Percentiles rank a stretch among this genome's conserved stretches.
Conservation (phyloP, 108 stramenopile species). For the Cyclotella cryptica region DNA sequence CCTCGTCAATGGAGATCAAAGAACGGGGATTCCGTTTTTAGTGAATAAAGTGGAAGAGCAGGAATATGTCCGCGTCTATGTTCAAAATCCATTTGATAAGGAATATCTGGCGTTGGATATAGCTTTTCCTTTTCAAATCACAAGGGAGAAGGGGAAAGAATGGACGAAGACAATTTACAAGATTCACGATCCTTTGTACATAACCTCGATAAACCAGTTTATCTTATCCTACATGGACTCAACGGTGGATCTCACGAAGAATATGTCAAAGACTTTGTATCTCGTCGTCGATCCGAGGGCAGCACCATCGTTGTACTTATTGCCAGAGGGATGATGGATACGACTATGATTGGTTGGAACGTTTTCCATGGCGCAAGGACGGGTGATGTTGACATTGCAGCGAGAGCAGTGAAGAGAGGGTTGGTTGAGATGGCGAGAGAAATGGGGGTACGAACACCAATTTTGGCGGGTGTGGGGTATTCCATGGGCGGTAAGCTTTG, state of each 20-base stretch:
- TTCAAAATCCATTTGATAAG: slow-evolving; percentile 51
- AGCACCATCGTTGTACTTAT: slow-evolving; percentile 81
- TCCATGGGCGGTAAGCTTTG: slow-evolving; percentile 65
- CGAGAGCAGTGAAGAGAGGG: slow-evolving; percentile 59
- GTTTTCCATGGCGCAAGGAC: slow-evolving; percentile 91
- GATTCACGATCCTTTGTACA: slow-evolving; percentile 43
- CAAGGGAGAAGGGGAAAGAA: neutral
- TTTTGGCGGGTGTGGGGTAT: slow-evolving; percentile 82
- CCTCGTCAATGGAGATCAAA: slow-evolving; percentile 83
- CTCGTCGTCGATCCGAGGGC: slow-evolving; percentile 63
- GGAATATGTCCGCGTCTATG: slow-evolving; percentile 66
- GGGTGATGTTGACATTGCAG: slow-evolving; percentile 80
- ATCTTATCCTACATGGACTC: slow-evolving; percentile 91
- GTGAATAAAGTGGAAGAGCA: slow-evolving; percentile 55
- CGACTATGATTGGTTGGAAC: slow-evolving; percentile 75
- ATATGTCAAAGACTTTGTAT: slow-evolving; percentile 84
- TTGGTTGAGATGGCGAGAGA: slow-evolving; percentile 33
- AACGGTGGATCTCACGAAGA: slow-evolving; percentile 88
- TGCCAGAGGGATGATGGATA: slow-evolving; percentile 89
- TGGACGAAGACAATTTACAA: neutral
- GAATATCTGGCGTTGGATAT: slow-evolving; percentile 86
- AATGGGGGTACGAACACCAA: slow-evolving; percentile 31
- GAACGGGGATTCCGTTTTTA: slow-evolving; percentile 85
- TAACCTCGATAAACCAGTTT: slow-evolving; percentile 69
- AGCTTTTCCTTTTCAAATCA: slow-evolving; percentile 62